Conservation (phyloP, 140 eudicot species). For the Bidens hawaiensis region DNA sequence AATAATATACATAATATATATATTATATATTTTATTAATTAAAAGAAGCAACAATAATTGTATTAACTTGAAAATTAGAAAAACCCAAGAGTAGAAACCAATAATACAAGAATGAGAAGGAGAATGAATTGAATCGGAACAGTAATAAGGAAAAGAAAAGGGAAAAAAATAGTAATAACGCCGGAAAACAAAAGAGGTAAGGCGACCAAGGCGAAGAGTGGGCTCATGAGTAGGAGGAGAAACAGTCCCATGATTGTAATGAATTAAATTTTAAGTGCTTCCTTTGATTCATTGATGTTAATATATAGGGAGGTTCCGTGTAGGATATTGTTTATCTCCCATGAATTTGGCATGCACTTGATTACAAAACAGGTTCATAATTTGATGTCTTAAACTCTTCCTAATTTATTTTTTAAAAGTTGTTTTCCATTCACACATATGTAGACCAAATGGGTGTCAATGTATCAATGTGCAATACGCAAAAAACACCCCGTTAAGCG, state of each 20-base stretch:
- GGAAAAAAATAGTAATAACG: neutral
- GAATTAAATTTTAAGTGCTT: neutral
- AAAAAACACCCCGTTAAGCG: too few relatives aligned
- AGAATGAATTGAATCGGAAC: neutral
- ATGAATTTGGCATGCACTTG: neutral
- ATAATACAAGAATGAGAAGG: neutral
- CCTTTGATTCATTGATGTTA: neutral
- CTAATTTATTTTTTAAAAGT: neutral
- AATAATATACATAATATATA: neutral
- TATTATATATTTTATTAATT: too few relatives aligned
- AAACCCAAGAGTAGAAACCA: neutral
- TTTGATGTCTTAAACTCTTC: neutral
- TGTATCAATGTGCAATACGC: too few relatives aligned
- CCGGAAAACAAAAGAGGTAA: neutral
- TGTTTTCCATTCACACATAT: neutral
- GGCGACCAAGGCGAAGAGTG: neutral
- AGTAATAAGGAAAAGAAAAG: neutral
- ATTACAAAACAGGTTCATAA: neutral
- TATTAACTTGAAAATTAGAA: neutral
- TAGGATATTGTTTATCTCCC: neutral
- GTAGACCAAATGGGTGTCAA: too few relatives aligned
- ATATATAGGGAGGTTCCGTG: slow-evolving; percentile 1
- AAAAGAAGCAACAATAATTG: neutral
- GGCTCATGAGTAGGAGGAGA: neutral
- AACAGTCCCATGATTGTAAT: neutral